Percentiles rank a stretch among this genome's conserved stretches.
Conservation (phyloP, 345 rosid genomes). For the Murraya koenigii region DNA sequence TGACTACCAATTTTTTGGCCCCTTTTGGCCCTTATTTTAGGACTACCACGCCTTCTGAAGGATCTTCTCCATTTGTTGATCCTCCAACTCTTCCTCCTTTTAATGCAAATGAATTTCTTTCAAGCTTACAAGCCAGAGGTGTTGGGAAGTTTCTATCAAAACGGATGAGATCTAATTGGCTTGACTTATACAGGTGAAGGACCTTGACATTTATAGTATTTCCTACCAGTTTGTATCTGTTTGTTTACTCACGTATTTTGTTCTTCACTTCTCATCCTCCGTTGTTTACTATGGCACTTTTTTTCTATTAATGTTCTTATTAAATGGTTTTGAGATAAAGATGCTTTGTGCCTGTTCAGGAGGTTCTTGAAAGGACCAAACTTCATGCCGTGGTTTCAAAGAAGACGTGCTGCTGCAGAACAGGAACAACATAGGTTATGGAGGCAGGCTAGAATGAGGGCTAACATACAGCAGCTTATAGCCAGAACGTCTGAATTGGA, state of each 20-base stretch:
- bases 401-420: slow-evolving; percentile 72
- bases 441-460: slow-evolving; percentile 82
- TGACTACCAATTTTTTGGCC: slow-evolving; percentile 91
- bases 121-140: slow-evolving; percentile 79
- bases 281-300: neutral
- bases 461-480: slow-evolving; percentile 62
- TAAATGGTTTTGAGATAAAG: slow-evolving; percentile 14
- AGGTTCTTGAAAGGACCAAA: slow-evolving; percentile 87
- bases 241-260: neutral
- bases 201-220: neutral
- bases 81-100: slow-evolving; percentile 85
- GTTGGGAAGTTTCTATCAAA: slow-evolving; percentile 88
- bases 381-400: slow-evolving; percentile 92
- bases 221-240: neutral
- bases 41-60: slow-evolving; percentile 79
- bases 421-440: slow-evolving; percentile 87
- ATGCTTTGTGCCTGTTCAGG: slow-evolving; percentile 45
- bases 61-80: slow-evolving; percentile 78
- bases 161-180: slow-evolving; percentile 97
- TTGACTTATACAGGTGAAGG: slow-evolving; percentile 82
- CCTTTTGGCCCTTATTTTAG: slow-evolving; percentile 95
- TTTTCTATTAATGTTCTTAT: slow-evolving; percentile 4
- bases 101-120: slow-evolving; percentile 65
- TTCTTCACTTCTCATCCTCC: neutral
- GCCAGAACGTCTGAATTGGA: slow-evolving; percentile 82